A percentile compares a stretch with the other conserved stretches of the same genome.
Evolutionary conservation across 1,284 basidiomycete genomes (phyloP).

Genomic region (Sutorius eximius): DNA sequence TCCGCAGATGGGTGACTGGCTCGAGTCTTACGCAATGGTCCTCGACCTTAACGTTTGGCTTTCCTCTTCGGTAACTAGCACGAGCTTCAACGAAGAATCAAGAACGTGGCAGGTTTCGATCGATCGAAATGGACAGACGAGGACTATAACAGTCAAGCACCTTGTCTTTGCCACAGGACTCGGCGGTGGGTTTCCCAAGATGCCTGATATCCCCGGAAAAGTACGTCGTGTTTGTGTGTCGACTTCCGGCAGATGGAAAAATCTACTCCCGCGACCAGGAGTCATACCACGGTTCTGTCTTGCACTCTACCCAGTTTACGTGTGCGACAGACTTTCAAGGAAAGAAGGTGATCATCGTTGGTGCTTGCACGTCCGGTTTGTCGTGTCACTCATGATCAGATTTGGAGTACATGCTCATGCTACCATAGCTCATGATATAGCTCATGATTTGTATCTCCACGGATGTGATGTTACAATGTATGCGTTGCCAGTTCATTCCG

Average conservation of each 20-base stretch:
- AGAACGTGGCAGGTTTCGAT: constrained; percentile 38
- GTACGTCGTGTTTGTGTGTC: constrained; percentile 1
- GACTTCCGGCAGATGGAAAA: background rate
- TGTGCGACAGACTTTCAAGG: constrained; percentile 32
- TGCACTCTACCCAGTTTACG: constrained; percentile 42
- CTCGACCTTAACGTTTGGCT: constrained; percentile 60
- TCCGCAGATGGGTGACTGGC: constrained; percentile 53
- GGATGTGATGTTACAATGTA: constrained; percentile 29
- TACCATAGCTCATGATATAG: constrained; percentile 31
- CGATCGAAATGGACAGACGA: constrained; percentile 20
- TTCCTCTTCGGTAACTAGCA: constrained; percentile 39
- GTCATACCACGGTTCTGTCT: constrained; percentile 14
- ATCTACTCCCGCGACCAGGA: constrained; percentile 14
- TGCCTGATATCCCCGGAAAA: constrained; percentile 32
- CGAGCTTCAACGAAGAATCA: constrained; percentile 34
- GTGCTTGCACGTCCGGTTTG: constrained; percentile 31
- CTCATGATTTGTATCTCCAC: constrained; percentile 21
- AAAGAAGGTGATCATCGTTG: constrained; percentile 29
- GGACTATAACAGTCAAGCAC: constrained; percentile 34
- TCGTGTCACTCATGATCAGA: background rate
- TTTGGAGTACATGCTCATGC: background rate
- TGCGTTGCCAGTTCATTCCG: background rate
- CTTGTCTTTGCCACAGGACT: constrained; percentile 42
- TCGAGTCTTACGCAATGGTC: constrained; percentile 52
- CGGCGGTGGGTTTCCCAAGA: constrained; percentile 36